A percentile compares a stretch with the other conserved stretches of the same genome.
phyloP scores from a whole-genome alignment of 164 flowering plant genomes.

The Berberis thunbergii region DNA sequence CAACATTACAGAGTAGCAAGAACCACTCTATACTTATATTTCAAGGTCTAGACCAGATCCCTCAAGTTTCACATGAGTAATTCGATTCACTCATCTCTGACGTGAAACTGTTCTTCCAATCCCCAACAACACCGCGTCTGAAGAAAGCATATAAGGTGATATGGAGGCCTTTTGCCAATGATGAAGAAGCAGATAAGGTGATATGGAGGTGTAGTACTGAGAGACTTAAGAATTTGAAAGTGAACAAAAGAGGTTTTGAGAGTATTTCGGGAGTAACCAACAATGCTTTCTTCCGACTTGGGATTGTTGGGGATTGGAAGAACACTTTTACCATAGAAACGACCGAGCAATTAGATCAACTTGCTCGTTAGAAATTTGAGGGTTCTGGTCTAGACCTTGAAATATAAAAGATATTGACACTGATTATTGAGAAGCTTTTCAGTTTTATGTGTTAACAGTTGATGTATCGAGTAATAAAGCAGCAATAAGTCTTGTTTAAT shows the following conservation, averaged over 20 bases:
- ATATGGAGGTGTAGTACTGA: background rate
- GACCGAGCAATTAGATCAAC: background rate
- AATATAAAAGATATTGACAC: background rate
- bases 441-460: too few species aligned
- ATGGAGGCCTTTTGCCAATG: background rate
- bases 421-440: too few species aligned
- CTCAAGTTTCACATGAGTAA: too few species aligned
- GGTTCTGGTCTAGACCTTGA: background rate
- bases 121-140: too few species aligned
- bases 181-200: background rate
- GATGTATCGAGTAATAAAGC: too few species aligned
- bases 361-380: background rate
- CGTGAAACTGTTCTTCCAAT: too few species aligned
- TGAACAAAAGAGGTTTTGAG: background rate
- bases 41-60: too few species aligned
- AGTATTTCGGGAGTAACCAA: background rate
- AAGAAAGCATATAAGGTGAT: too few species aligned
- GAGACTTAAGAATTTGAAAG: background rate
- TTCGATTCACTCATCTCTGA: too few species aligned
- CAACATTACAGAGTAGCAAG: too few species aligned
- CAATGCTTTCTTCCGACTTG: background rate
- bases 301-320: slow-evolving; percentile 2
- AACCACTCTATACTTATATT: too few species aligned
- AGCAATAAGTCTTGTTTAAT: too few species aligned
- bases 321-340: background rate